Evolutionary conservation across 495 filamentous ascomycete species (phyloP), one percentile per base, ranked within the genome.

Genomic region (Daldinia decipiens): DNA sequence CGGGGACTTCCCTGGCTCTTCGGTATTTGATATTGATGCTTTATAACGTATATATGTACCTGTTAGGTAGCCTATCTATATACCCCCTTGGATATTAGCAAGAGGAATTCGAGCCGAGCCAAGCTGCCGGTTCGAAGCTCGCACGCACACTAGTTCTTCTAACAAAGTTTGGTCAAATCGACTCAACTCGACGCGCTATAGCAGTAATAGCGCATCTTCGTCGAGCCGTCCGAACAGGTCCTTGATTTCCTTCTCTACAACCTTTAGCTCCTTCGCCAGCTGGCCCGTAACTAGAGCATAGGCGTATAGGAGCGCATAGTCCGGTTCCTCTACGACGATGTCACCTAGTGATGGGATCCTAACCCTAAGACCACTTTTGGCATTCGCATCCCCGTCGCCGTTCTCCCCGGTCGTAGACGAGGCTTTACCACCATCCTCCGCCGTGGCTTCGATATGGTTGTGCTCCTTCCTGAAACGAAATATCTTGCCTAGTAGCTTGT

Each of bases 401-500:
- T 57, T 62, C 43, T 57, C 58, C 34, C 31, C 17, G 45, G 34
- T 54, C 4, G 65, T 27, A 19, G 64, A 54, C 5, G 60, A 54
- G n/a, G 24, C 52, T 40, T 59, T 67, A 70, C 36, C 66, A 62
- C 40, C 66, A 38, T 61, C 70, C 21, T 59, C 74, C 50, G 63
- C 19, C 17, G n/a, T 60, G 2, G 51, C 59, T 15, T 32, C 32
- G 38, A 21, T 47, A 24, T 34, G n/a, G n/a, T 27, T 86, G 83
- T 85, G 86, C 59, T 89, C 86, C 74, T 90, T 90, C 31, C 94
- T 83, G 78, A 94, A 98, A 69, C 88, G 88, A 68, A 93, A 97
- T 39, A 97, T 90, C 79, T 93, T 95, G 11, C 93, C 92, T n/a
- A 99, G 83, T 45, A 98, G 79, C 60, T 93, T 83, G 74, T 98